phyloP scores from a whole-genome alignment of 306 rosid species.

The Mimosa pudica region DNA sequence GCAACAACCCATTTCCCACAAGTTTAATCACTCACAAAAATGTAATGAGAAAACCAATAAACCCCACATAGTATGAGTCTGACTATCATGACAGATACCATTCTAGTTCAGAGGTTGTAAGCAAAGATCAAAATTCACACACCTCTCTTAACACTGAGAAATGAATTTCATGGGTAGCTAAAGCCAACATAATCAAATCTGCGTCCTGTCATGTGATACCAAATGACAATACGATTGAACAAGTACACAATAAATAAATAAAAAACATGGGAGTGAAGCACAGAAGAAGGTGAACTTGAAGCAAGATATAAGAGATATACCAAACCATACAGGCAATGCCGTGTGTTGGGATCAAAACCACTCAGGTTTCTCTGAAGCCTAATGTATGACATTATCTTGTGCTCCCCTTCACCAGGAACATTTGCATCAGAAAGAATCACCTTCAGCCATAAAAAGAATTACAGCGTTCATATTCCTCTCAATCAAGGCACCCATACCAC shows the following conservation, averaged over 20 bases:
- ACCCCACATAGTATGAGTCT: neutral
- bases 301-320: conserved; percentile 70
- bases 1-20: conserved; percentile 39
- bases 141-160: conserved; percentile 98
- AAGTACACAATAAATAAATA: conserved; percentile 15
- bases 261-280: conserved; percentile 2
- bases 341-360: conserved; percentile 89
- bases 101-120: neutral
- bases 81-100: conserved; percentile 6
- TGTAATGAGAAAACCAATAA: conserved; percentile 22
- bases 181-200: conserved; percentile 94
- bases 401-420: conserved; percentile 99
- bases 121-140: conserved; percentile 34
- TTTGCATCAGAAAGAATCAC: conserved; percentile 98
- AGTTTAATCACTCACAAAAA: conserved; percentile 22
- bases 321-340: conserved; percentile 99
- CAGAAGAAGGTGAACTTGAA: conserved; percentile 29
- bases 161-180: conserved; percentile 97
- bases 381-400: conserved; percentile 94
- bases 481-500: conserved; percentile 5
- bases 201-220: conserved; percentile 75
- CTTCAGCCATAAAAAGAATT: conserved; percentile 44
- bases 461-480: conserved; percentile 16
- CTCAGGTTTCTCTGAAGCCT: conserved; percentile 97
- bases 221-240: conserved; percentile 27